Evolutionary conservation across 305 asterid species (phyloP), one percentile per base, ranked within the genome.

Genomic region (Stenogyne calaminthoides): DNA sequence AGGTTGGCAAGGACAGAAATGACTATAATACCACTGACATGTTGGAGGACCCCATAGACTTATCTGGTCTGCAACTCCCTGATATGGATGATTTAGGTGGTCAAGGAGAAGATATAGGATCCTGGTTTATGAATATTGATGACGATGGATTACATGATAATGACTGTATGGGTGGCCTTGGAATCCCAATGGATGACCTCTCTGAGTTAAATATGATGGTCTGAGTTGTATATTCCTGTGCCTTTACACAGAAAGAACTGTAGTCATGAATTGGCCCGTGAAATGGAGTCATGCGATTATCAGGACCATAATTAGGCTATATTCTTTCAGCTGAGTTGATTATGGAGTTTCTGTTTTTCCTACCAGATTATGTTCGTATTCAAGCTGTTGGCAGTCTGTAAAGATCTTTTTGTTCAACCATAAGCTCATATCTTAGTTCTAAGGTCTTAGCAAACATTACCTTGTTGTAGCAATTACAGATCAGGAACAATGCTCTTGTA

Each of bases 181-280:
- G 85, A 75, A 88, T 91, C 80, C 99, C 99, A 46, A 90, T 89
- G 94, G 99, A 94, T 83, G 97, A 94, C 82, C 88, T 94, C 56
- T 29, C 96, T 61, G 96, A 87, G 70, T 81, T 94, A 79, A 85
- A 91, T 83, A 94, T 94, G 97, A 83, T 91, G 89, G 88, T 90
- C 76, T 94, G 88, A 94, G 80, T 68, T 89, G 93, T 89, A 89
- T 73, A 89, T 81, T 82, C 82, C 75, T 77, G 89, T 82, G 85
- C 85, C 75, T 70, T 86, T 71, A 84, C 84, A 69, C 81, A 59
- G 75, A 77, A 79, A 66, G 74, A 80, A 62, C 46, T 72, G 42
- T 70, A 81, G 80, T 77, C 78, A 64, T 70, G 82, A 71, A 76
- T 83, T 72, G 84, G 84, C 84, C 73, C 72, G 76, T 82, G 80